Evolutionary conservation across 2,329 filamentous ascomycete species (phyloP).

Genomic region (Macroventuria anomochaeta): DNA sequence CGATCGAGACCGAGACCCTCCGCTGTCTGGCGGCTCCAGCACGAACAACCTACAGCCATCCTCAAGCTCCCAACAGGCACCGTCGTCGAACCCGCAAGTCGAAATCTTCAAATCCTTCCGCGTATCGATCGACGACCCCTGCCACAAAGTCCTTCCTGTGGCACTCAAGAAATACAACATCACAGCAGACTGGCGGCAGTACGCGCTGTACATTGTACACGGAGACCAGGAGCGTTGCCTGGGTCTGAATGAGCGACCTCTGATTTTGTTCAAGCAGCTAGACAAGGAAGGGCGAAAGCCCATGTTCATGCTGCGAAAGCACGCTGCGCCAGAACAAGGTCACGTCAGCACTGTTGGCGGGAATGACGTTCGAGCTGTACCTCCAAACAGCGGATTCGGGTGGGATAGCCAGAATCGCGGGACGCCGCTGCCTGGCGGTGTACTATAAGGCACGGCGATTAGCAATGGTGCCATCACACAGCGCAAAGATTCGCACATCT

Average conservation of each 20-base stretch:
- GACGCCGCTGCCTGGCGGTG: constrained; percentile 35
- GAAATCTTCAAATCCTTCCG: constrained; percentile 99
- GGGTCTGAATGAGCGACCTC: constrained; percentile 87
- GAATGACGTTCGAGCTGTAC: constrained; percentile 39
- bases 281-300: constrained; percentile 97
- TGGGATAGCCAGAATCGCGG: constrained; percentile 35
- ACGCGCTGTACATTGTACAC: constrained; percentile 97
- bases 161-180: constrained; percentile 98
- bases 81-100: constrained; percentile 62
- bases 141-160: constrained; percentile 94
- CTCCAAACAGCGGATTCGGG: constrained; percentile 30
- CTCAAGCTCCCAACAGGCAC: constrained; percentile 28
- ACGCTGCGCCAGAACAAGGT: constrained; percentile 62
- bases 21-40: constrained; percentile 45
- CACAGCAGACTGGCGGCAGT: constrained; percentile 95
- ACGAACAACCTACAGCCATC: constrained; percentile 33
- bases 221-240: constrained; percentile 97
- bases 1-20: constrained; percentile 44
- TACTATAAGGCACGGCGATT: constrained; percentile 19
- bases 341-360: constrained; percentile 51
- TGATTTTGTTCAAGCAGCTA: constrained; percentile 96
- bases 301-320: constrained; percentile 94
- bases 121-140: constrained; percentile 97
- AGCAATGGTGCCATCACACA: too few relatives aligned
- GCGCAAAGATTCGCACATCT: too few relatives aligned